A percentile compares a stretch with the other conserved stretches of the same genome.
These are phyloP conservation scores for Brassica rapa DNA, from an alignment of 345 rosid genomes.

Conservation along the genomic window DNA sequence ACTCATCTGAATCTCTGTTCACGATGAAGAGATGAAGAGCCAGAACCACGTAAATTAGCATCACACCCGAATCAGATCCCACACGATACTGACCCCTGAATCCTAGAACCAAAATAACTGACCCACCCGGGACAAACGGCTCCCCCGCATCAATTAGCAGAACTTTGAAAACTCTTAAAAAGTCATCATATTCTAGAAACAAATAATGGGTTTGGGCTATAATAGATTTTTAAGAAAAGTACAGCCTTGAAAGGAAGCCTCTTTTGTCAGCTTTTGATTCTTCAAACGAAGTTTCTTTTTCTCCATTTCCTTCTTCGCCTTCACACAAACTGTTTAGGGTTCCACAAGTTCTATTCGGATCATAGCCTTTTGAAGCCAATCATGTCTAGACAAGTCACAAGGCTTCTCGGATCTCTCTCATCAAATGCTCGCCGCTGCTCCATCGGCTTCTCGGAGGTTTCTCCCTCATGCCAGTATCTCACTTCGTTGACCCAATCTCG, in stretches of 20 bases:
- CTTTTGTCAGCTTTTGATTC: conserved; percentile 34
- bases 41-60: too few species aligned
- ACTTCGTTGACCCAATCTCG: conserved; percentile 48
- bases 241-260: conserved; percentile 35
- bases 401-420: conserved; percentile 43
- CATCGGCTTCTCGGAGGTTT: conserved; percentile 19
- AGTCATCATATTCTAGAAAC: not conserved
- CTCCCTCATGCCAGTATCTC: conserved; percentile 36
- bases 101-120: too few species aligned
- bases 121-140: too few species aligned
- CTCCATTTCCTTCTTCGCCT: conserved; percentile 31
- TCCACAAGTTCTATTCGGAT: conserved; percentile 21
- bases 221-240: conserved; percentile 6
- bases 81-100: too few species aligned
- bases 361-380: conserved; percentile 15
- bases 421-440: conserved; percentile 38
- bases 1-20: too few species aligned
- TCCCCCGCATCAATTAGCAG: not conserved
- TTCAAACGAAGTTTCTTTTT: conserved; percentile 29
- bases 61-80: too few species aligned
- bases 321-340: conserved; percentile 24
- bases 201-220: conserved; percentile 38
- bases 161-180: not conserved
- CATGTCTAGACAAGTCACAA: conserved; percentile 45
- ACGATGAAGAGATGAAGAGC: too few species aligned